These are phyloP conservation scores for Kitagawia praeruptora DNA, from an alignment of 129 eudicot genomes.

Conservation along the genomic window DNA sequence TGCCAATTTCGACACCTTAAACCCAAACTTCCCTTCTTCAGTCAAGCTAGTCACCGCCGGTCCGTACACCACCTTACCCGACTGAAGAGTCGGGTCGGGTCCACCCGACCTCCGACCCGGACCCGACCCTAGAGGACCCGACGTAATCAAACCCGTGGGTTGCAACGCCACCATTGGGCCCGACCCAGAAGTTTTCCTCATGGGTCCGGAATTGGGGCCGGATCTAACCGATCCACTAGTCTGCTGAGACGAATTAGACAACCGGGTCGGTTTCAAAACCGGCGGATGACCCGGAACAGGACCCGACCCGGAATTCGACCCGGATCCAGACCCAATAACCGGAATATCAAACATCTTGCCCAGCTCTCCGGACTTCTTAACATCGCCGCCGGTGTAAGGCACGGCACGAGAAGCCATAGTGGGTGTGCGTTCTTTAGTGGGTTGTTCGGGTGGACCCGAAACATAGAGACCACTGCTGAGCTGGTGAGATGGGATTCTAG, in stretches of 20 bases:
- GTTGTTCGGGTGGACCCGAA: conserved; percentile 87
- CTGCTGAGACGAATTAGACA: conserved; percentile 48
- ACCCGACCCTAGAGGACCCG: conserved; percentile 73
- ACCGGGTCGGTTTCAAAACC: conserved; percentile 28
- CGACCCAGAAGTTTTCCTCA: conserved; percentile 23
- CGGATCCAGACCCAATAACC: conserved; percentile 16
- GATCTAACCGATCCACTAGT: conserved; percentile 69
- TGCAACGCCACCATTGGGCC: conserved; percentile 56
- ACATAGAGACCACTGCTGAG: conserved; percentile 87
- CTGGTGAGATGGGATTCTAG: conserved; percentile 84
- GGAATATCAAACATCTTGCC: conserved; percentile 81
- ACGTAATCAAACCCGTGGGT: conserved; percentile 77
- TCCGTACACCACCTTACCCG: conserved; percentile 54
- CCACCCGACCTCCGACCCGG: conserved; percentile 60
- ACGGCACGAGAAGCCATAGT: conserved; percentile 59
- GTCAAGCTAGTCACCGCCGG: conserved; percentile 60
- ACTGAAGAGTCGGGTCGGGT: conserved; percentile 27
- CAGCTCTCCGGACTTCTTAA: conserved; percentile 88
- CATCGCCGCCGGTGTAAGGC: conserved; percentile 96
- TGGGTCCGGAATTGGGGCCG: conserved; percentile 46
- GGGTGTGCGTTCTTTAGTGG: conserved; percentile 45
- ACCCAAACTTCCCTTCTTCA: conserved; percentile 57
- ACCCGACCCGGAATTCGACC: conserved; percentile 18
- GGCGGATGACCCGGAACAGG: conserved; percentile 24
- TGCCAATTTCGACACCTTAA: conserved; percentile 59